Evolutionary conservation across 352 stramenopile genomes (phyloP), one percentile per base, ranked within the genome.

Genomic region (Phytopythium chamaehyphon): DNA sequence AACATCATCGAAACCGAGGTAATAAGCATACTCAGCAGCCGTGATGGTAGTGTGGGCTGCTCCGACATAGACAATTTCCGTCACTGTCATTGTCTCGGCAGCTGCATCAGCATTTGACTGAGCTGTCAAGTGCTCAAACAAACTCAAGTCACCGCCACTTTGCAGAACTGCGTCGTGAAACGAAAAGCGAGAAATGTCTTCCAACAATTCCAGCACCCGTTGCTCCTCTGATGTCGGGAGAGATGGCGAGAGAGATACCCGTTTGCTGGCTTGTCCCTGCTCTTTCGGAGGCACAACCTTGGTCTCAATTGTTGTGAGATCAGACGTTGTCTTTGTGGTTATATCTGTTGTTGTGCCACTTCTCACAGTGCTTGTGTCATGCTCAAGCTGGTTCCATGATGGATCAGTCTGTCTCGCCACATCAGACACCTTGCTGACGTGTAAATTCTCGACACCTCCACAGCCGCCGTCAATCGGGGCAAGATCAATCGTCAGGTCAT

Each of bases 21-120:
- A 62, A 49, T 66, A 66, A 6, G 59, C 59, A 38, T 66, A 66
- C 49, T 49, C 43, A 1, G 43, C 14, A 1, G 43, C 43, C 1
- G 43, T 35, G 6, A 49, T 23, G 0, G 43, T 59, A n/a, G 12
- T 45, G 47, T 1, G 59, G 43, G 26, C 28, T 53, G 3, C 23
- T 10, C 9, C 55, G 11, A n/a, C 9, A n/a, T 18, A 43, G 5
- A 18, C 51, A 40, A 28, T 45, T 19, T 24, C 19, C 35, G 11
- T 40, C 52, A 18, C 39, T 19, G 1, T 31, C 37, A 62, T 55
- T 15, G 21, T 7, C 1, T 43, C 22, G 16, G 24, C 47, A n/a
- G 37, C 8, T 38, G n/a, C 49, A 24, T 19, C 3, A 33, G 21
- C 21, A 9, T 1, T 58, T 18, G 3, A 66, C n/a, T n/a, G n/a